Percentiles rank a stretch among this genome's conserved stretches.
phyloP scores from a whole-genome alignment of 768 basidiomycete genomes.

The Boletus rubescentipes region DNA sequence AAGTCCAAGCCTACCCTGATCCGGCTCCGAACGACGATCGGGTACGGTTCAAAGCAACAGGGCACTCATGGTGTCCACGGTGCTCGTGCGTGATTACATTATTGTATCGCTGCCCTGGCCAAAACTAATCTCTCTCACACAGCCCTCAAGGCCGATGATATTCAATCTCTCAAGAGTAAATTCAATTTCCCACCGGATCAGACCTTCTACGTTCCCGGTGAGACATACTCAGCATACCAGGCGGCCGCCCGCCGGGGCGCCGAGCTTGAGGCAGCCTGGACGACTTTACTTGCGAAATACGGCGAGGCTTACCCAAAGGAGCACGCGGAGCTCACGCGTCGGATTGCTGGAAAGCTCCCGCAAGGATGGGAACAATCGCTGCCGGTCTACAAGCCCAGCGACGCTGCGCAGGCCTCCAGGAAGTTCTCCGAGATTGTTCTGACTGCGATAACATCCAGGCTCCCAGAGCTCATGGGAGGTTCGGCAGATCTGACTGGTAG shows the following conservation, averaged over 20 bases:
- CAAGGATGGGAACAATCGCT: constrained; percentile 83
- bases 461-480: constrained; percentile 88
- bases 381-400: constrained; percentile 80
- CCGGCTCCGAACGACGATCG: constrained; percentile 85
- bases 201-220: constrained; percentile 75
- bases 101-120: background rate
- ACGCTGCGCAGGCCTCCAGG: constrained; percentile 85
- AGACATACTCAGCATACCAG: constrained; percentile 66
- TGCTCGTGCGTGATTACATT: constrained; percentile 60
- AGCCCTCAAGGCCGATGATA: constrained; percentile 94
- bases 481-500: constrained; percentile 92
- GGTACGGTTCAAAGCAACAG: constrained; percentile 89
- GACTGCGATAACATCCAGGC: constrained; percentile 64
- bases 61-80: constrained; percentile 96
- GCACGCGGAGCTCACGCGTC: constrained; percentile 81
- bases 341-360: constrained; percentile 81
- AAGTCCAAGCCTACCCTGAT: constrained; percentile 87
- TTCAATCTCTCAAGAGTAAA: constrained; percentile 76
- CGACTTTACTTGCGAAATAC: constrained; percentile 64
- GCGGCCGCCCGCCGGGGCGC: constrained; percentile 72
- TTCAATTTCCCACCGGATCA: constrained; percentile 79
- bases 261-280: constrained; percentile 73
- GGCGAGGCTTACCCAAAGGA: constrained; percentile 78
- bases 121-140: constrained; percentile 8
- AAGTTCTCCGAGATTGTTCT: constrained; percentile 92